Base-by-base conservation (phyloP, 768 basidiomycete species). In the Suillus spraguei region DNA sequence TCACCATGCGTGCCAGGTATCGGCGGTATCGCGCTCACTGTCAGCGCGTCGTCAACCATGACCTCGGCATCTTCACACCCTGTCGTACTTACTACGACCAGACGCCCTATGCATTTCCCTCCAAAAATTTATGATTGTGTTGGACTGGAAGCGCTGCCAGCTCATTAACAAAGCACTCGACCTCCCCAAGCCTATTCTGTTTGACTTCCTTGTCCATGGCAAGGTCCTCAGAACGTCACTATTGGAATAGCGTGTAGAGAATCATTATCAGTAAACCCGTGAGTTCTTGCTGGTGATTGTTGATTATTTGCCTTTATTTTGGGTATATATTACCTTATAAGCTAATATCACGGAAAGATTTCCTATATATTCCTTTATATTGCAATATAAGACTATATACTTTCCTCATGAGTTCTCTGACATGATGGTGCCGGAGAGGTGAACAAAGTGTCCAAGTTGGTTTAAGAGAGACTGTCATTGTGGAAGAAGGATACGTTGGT, bases 91-190 rank as follows among this genome's bases (percentile, higher is more conserved):
- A n/a, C n/a, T n/a, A 89, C 87, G n/a, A 94, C 93, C 82, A 88
- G 61, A 87, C 90, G 0, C 78, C 79, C 3, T 93, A 95, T 74
- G 82, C 86, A 11, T 84, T 97, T 14, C 95, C 91, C 0, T 82
- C 88, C 1, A 92, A 95, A 94, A 94, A 71, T 98, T 94, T 73
- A 88, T 97, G 87, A 89, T 99, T 16, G 97, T 97, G 2, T 81
- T 88, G 1, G 79, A 85, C 74, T 99, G 95, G 95, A 86, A 84
- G 61, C 88, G 97, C n/a, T 99, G 92, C 75, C 97, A 98, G 65
- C 89, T 99, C 52, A 88, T 99, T 64, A 99, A 99, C 81, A 97
- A 97, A 72, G 93, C 96, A 1, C 81, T 99, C 33, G 83, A 85
- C 24, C 85, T 91, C n/a, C 74, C 83, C 0, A 86, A 86, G 61